Percentiles rank a stretch among this genome's conserved stretches.
Evolutionary conservation across 2,329 filamentous ascomycete genomes (phyloP).

Genomic region (Pseudogymnoascus destructans): DNA sequence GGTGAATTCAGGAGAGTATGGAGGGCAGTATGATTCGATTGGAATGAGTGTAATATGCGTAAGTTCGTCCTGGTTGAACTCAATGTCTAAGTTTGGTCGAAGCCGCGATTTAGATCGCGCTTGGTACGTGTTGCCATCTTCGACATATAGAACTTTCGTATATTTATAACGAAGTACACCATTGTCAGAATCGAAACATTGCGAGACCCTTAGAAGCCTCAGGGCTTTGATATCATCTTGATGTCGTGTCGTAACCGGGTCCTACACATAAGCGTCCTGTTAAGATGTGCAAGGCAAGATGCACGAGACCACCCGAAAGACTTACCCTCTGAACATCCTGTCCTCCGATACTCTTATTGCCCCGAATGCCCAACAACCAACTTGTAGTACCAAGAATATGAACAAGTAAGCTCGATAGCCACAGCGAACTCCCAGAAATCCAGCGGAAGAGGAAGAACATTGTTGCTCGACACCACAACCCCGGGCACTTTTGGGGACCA

Average conservation of each 20-base stretch:
- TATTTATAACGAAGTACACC: not conserved
- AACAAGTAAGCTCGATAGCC: not conserved
- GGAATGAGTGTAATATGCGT: too few relatives aligned
- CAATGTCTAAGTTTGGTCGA: too few relatives aligned
- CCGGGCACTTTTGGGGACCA: too few relatives aligned
- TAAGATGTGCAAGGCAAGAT: not conserved
- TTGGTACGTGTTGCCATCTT: not conserved
- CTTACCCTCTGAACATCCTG: not conserved
- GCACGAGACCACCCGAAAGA: not conserved
- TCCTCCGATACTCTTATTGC: not conserved
- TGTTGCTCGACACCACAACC: too few relatives aligned
- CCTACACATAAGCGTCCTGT: not conserved
- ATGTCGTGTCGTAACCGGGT: not conserved
- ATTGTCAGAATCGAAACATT: not conserved
- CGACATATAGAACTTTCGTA: not conserved
- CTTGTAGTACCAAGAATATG: not conserved
- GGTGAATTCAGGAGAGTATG: too few relatives aligned
- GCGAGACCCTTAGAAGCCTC: not conserved
- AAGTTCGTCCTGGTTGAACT: too few relatives aligned
- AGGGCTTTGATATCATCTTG: not conserved
- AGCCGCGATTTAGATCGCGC: too few relatives aligned
- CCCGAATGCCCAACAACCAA: not conserved
- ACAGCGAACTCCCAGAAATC: too few relatives aligned
- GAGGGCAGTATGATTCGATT: too few relatives aligned
- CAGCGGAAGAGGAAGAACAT: too few relatives aligned